Evolutionary conservation across 106 monocot genomes (phyloP).

Genomic region (Dioscorea dumetorum): DNA sequence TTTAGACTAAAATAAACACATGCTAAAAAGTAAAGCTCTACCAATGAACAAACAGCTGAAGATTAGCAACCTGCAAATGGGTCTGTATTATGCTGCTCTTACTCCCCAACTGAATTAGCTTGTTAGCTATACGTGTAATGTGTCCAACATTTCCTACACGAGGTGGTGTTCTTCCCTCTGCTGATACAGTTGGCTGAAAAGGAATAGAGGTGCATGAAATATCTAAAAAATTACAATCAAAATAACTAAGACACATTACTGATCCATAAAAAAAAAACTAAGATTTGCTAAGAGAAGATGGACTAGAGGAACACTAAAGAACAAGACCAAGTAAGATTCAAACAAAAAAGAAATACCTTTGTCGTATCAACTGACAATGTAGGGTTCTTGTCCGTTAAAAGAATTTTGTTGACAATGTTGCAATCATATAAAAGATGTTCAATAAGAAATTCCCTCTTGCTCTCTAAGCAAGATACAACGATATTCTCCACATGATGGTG

Average conservation of each 20-base stretch:
- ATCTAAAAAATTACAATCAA: neutral
- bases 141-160: conserved; percentile 87
- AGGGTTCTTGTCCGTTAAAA: conserved; percentile 61
- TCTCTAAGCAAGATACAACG: conserved; percentile 78
- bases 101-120: conserved; percentile 56
- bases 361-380: conserved; percentile 32
- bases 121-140: conserved; percentile 82
- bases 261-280: too few relatives aligned
- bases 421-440: conserved; percentile 80
- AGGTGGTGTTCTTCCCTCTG: conserved; percentile 48
- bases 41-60: neutral
- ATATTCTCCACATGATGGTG: conserved; percentile 92
- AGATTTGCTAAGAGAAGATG: too few relatives aligned
- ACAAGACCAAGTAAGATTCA: neutral
- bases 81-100: conserved; percentile 52
- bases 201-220: neutral
- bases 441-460: conserved; percentile 48
- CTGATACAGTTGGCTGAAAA: conserved; percentile 56
- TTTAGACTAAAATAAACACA: too few relatives aligned
- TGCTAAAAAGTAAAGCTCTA: too few relatives aligned
- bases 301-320: neutral
- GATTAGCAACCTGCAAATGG: conserved; percentile 63
- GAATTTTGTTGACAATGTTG: conserved; percentile 68
- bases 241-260: neutral
- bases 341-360: conserved; percentile 32